Evolutionary conservation across 2,329 filamentous ascomycete species (phyloP).

Genomic region (Colletotrichum sp.): DNA sequence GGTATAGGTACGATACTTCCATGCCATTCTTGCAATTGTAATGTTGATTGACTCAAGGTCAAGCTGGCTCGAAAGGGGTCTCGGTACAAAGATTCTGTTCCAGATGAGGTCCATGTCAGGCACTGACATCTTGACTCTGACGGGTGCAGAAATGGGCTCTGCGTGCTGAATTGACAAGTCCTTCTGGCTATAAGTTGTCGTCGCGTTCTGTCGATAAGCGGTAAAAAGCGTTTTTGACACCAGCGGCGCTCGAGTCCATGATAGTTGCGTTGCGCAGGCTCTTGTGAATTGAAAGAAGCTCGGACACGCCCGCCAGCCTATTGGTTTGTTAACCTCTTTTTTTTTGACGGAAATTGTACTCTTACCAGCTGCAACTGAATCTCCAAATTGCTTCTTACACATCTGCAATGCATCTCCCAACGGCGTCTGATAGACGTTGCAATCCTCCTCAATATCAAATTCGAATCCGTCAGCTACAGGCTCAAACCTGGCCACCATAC

Average conservation of each 20-base stretch:
- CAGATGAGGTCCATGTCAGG: constrained; percentile 19
- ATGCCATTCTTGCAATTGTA: constrained; percentile 20
- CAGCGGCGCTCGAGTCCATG: constrained; percentile 13
- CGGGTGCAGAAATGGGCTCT: neutral
- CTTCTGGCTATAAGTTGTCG: constrained; percentile 21
- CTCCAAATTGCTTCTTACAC: constrained; percentile 21
- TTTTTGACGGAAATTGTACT: neutral
- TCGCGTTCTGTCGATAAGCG: constrained; percentile 17
- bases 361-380: constrained; percentile 22
- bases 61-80: neutral
- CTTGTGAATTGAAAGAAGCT: constrained; percentile 2
- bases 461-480: neutral
- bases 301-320: constrained; percentile 25
- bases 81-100: constrained; percentile 13
- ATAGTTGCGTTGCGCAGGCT: constrained; percentile 6
- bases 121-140: constrained; percentile 1
- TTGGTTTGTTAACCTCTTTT: neutral
- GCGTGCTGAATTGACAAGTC: constrained; percentile 25
- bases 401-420: constrained; percentile 22
- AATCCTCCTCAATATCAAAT: constrained; percentile 19
- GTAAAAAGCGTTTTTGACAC: constrained; percentile 22
- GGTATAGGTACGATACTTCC: constrained; percentile 24
- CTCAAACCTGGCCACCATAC: constrained; percentile 19
- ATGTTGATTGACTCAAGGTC: constrained; percentile 21
- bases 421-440: constrained; percentile 17